Conservation (phyloP, 2,329 filamentous ascomycete genomes). For the Colletotrichum truncatum region DNA sequence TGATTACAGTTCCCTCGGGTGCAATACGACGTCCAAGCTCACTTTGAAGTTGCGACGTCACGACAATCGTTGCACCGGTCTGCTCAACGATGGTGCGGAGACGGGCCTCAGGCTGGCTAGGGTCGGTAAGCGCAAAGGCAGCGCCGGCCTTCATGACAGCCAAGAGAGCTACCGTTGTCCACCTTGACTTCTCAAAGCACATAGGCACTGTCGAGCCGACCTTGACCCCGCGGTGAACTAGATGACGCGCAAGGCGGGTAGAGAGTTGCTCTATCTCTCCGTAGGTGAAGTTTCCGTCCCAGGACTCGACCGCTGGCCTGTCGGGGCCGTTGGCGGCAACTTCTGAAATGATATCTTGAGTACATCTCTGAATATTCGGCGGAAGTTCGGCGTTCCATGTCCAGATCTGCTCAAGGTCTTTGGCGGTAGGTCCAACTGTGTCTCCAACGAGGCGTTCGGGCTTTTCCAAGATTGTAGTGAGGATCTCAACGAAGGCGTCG, state of each 20-base stretch:
- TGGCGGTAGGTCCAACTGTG: constrained; percentile 34
- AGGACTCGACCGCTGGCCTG: constrained; percentile 56
- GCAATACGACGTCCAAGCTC: constrained; percentile 48
- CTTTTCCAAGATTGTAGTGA: constrained; percentile 30
- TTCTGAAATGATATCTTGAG: constrained; percentile 56
- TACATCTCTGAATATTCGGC: constrained; percentile 49
- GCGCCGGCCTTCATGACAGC: constrained; percentile 59
- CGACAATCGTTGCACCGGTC: constrained; percentile 47
- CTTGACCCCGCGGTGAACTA: constrained; percentile 46
- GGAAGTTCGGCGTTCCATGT: constrained; percentile 54
- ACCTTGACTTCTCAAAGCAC: constrained; percentile 60
- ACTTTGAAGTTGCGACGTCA: constrained; percentile 51
- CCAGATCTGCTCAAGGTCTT: constrained; percentile 56
- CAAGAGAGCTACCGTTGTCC: constrained; percentile 54
- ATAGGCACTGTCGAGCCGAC: constrained; percentile 55
- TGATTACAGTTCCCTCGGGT: constrained; percentile 42
- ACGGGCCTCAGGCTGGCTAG: constrained; percentile 54
- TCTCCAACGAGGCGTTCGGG: constrained; percentile 21
- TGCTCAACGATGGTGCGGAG: constrained; percentile 55
- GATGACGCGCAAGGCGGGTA: constrained; percentile 48
- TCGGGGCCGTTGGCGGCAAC: constrained; percentile 46
- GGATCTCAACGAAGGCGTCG: constrained; percentile 33
- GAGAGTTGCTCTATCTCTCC: constrained; percentile 52
- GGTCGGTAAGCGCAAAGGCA: constrained; percentile 57
- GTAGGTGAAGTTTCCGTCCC: constrained; percentile 60